Percentiles rank a stretch among this genome's conserved stretches.
These are phyloP conservation scores for Tephrocybe rancida DNA, from an alignment of 768 basidiomycete species.

Conservation along the genomic window DNA sequence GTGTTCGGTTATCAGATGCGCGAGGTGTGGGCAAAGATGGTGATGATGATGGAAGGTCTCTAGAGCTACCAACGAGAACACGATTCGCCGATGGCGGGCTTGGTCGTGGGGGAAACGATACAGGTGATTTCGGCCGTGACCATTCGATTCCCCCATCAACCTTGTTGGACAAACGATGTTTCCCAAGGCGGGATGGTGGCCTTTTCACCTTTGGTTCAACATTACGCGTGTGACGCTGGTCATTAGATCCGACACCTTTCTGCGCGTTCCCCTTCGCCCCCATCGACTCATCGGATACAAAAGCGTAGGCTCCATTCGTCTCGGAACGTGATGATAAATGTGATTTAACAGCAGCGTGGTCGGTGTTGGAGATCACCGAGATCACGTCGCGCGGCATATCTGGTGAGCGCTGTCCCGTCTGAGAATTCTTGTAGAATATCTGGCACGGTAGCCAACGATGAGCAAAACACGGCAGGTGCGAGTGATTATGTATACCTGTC, in stretches of 20 bases:
- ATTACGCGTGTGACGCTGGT: constrained; percentile 57
- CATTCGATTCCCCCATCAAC: constrained; percentile 67
- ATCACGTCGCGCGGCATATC: constrained; percentile 81
- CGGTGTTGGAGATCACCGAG: constrained; percentile 61
- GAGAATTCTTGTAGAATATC: constrained; percentile 95
- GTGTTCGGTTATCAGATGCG: constrained; percentile 31
- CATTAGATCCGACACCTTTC: constrained; percentile 57
- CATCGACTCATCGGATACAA: constrained; percentile 36
- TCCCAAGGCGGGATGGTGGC: constrained; percentile 72
- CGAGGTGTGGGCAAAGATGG: too few species aligned
- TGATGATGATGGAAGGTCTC: too few species aligned
- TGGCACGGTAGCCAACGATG: constrained; percentile 28
- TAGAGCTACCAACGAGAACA: too few species aligned
- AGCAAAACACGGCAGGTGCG: background rate
- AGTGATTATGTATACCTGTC: constrained; percentile 59
- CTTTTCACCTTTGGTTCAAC: constrained; percentile 82
- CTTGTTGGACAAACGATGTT: constrained; percentile 77
- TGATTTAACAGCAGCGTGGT: constrained; percentile 59
- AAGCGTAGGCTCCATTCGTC: constrained; percentile 51
- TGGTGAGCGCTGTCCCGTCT: constrained; percentile 78
- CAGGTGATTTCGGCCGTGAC: constrained; percentile 45
- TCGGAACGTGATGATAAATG: constrained; percentile 58
- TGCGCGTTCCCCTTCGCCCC: constrained; percentile 36
- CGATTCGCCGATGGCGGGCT: too few species aligned
- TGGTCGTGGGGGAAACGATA: constrained; percentile 12